Percentiles rank a stretch among this genome's conserved stretches.
Evolutionary conservation across 108 stramenopile species (phyloP).

Genomic region (Aureococcus anophagefferens): DNA sequence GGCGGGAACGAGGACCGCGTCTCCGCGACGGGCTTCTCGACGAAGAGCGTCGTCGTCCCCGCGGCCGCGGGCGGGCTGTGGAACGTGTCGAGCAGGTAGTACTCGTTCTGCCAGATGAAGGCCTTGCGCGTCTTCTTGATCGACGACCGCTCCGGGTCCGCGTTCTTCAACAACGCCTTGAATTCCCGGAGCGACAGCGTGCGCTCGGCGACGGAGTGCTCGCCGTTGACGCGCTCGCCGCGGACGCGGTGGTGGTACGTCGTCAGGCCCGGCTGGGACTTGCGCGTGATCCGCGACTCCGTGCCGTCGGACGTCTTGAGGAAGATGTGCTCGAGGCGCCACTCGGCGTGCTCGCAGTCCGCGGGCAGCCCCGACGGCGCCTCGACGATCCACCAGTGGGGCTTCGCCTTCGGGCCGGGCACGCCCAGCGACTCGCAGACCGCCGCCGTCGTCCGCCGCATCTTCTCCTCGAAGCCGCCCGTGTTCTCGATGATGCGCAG

Average conservation of each 20-base stretch:
- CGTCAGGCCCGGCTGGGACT: not conserved
- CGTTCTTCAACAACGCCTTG: not conserved
- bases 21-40: not conserved
- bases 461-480: slow-evolving; percentile 71
- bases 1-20: not conserved
- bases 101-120: not conserved
- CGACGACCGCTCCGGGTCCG: not conserved
- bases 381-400: not conserved
- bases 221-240: not conserved
- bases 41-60: not conserved
- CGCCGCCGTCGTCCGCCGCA: slow-evolving; percentile 36
- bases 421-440: not conserved
- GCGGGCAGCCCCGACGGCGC: not conserved
- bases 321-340: not conserved
- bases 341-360: not conserved
- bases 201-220: not conserved
- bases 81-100: not conserved
- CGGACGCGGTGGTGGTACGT: not conserved
- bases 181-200: not conserved
- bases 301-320: not conserved
- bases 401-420: not conserved
- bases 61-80: not conserved
- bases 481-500: slow-evolving; percentile 62
- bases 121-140: not conserved
- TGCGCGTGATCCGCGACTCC: not conserved